These are phyloP conservation scores for Xerocomus amazonicus DNA, from an alignment of 1,284 basidiomycete genomes.

Conservation along the genomic window DNA sequence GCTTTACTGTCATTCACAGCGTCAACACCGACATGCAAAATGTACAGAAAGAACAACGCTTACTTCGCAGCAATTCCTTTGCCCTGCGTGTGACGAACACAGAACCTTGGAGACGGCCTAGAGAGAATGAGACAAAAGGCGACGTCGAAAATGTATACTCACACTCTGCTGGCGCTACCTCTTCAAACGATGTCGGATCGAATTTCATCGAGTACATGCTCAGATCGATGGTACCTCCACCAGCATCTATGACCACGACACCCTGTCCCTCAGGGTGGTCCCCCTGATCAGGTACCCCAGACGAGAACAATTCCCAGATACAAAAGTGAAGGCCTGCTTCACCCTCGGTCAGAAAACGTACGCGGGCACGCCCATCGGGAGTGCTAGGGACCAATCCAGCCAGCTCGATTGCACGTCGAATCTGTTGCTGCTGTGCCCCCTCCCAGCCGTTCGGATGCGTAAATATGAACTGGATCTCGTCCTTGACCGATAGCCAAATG, in stretches of 20 bases:
- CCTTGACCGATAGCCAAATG: constrained; percentile 34
- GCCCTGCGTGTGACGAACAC: constrained; percentile 42
- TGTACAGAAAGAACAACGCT: background rate
- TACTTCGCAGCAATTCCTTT: constrained; percentile 34
- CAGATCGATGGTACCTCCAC: constrained; percentile 52
- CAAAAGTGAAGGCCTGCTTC: constrained; percentile 49
- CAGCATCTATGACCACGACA: constrained; percentile 50
- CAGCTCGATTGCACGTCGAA: constrained; percentile 34
- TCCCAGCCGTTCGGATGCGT: constrained; percentile 43
- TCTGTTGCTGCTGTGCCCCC: constrained; percentile 36
- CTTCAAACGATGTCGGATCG: constrained; percentile 29
- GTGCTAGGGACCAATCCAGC: constrained; percentile 29
- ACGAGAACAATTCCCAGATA: constrained; percentile 35
- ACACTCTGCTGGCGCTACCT: constrained; percentile 38
- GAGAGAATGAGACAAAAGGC: constrained; percentile 2
- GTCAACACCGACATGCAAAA: background rate
- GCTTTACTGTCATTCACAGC: constrained; percentile 4
- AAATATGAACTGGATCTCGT: constrained; percentile 34
- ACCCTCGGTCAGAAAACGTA: constrained; percentile 46
- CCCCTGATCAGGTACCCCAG: constrained; percentile 14
- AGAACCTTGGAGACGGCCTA: constrained; percentile 33
- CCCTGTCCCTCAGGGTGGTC: constrained; percentile 31
- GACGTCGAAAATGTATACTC: background rate
- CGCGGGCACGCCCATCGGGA: constrained; percentile 23
- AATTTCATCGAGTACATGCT: constrained; percentile 41